Base-by-base conservation (phyloP, 176 grass and related monocot genomes). In the Eragrostis curvula region DNA sequence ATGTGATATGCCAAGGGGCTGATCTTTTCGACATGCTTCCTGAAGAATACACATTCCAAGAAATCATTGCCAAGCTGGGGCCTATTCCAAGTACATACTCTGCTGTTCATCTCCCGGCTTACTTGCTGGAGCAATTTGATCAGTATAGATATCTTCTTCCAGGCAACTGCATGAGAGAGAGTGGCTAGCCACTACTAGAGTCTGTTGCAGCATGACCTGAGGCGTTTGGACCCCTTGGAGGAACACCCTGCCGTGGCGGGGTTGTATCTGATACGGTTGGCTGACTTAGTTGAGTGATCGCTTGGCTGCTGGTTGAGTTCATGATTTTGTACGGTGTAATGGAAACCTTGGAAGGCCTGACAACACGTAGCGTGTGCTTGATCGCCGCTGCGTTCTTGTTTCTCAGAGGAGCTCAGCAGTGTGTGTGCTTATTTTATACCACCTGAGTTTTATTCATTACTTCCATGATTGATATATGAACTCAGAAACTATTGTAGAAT, bases 21-120 rank as follows among this genome's bases (percentile, higher is more conserved):
- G 94, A 97, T 81, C 89, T 97, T 10, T 97, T 97, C 6, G 94
- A 97, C 80, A 97, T 97, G 94, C 85, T 97, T 48, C 94, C 94
- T 21, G 94, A 97, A 78, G 94, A 97, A 32, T 91, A 97, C 63
- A 94, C 94, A 10, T 97, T 97, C 83, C 91, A 97, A 65, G 89
- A 97, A 71, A 97, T 97, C 74, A 91, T 97, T 23, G 93, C 93
- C 17, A 96, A 96, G 84, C 50, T 96, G 77, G 91, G 91, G 9
- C 86, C 86, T 0, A 97, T 97, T 43, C 88, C 91, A n/a, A 93
- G 91, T 8, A 87, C 91, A 21, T 97, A n/a, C 80, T 97, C 94
- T 23, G 91, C 89, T 0, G 91, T 97, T 47, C 81, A 97, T 79
- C 89, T 97, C n/a, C 94, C 94, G 0, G 89, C 83, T 3, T 87